Conservation (phyloP, 2,329 filamentous ascomycete genomes). For the Phaeosphaeria sp. region DNA sequence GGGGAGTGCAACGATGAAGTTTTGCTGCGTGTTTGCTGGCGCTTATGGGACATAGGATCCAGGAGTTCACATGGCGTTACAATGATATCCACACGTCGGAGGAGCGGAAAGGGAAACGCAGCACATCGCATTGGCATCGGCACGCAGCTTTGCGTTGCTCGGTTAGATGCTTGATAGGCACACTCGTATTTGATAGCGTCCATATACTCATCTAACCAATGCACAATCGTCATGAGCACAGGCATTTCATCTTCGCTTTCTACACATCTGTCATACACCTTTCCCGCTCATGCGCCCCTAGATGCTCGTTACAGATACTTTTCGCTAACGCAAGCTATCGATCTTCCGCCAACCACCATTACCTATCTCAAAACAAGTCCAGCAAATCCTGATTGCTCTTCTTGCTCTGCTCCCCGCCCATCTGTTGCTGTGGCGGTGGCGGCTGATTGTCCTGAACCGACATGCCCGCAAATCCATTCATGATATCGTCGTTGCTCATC, state of each 20-base stretch:
- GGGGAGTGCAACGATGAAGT: background rate
- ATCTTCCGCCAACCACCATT: background rate
- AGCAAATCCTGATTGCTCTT: constrained; percentile 64
- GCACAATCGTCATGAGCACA: background rate
- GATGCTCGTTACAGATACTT: constrained; percentile 21
- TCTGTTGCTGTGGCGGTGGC: constrained; percentile 68
- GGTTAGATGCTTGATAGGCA: background rate
- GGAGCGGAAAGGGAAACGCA: background rate
- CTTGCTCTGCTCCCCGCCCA: constrained; percentile 60
- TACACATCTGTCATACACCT: constrained; percentile 22
- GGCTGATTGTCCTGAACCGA: constrained; percentile 73
- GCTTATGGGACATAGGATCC: constrained; percentile 9
- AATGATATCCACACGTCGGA: background rate
- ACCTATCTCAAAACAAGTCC: constrained; percentile 56
- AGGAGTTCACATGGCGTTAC: constrained; percentile 3
- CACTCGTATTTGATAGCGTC: too few species aligned
- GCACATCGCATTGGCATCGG: background rate
- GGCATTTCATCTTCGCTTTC: constrained; percentile 10
- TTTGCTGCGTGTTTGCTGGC: constrained; percentile 1
- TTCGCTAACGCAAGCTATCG: constrained; percentile 13
- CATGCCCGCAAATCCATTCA: constrained; percentile 84
- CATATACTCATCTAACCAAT: background rate
- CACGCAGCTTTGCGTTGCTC: background rate
- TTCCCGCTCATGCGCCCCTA: constrained; percentile 10
- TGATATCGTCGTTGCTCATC: constrained; percentile 63